phyloP scores from a whole-genome alignment of 768 basidiomycete species.

The Artomyces pyxidatus region DNA sequence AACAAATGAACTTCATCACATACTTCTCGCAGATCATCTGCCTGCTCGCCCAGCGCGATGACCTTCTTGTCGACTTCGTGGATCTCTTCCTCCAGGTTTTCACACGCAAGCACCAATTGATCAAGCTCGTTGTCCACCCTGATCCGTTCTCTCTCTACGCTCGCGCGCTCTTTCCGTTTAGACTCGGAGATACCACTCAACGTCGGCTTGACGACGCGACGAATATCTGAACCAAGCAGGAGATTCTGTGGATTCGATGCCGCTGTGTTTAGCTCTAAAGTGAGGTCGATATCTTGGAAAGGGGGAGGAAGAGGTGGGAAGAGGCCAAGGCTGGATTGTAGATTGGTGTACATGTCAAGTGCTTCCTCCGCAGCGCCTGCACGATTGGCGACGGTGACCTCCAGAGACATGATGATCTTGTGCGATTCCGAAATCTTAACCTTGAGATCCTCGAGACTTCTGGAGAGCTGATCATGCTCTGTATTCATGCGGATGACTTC shows the following conservation, averaged over 20 bases:
- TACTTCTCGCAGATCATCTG: constrained; percentile 77
- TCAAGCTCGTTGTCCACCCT: constrained; percentile 81
- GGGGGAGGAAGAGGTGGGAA: constrained; percentile 69
- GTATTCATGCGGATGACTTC: constrained; percentile 89
- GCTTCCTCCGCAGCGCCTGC: constrained; percentile 77
- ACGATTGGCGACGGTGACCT: constrained; percentile 76
- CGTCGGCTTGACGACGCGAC: constrained; percentile 69
- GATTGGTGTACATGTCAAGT: constrained; percentile 67
- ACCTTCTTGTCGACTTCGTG: constrained; percentile 69
- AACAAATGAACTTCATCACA: too few relatives aligned
- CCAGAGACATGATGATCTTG: constrained; percentile 65
- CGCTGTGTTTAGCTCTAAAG: constrained; percentile 75
- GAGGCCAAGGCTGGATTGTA: constrained; percentile 67
- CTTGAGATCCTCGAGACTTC: constrained; percentile 69
- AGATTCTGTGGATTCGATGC: constrained; percentile 62
- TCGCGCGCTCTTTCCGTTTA: constrained; percentile 59
- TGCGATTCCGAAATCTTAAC: constrained; percentile 69
- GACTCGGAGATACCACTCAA: constrained; percentile 64
- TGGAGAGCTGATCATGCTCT: constrained; percentile 72
- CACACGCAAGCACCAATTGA: constrained; percentile 64
- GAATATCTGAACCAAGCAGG: constrained; percentile 60
- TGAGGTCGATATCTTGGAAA: constrained; percentile 66
- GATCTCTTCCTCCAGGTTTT: constrained; percentile 75
- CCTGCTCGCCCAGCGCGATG: constrained; percentile 58
- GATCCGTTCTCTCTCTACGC: constrained; percentile 70